phyloP scores from a whole-genome alignment of 2,329 filamentous ascomycete species.

The Phaeosphaeriaceae sp. region DNA sequence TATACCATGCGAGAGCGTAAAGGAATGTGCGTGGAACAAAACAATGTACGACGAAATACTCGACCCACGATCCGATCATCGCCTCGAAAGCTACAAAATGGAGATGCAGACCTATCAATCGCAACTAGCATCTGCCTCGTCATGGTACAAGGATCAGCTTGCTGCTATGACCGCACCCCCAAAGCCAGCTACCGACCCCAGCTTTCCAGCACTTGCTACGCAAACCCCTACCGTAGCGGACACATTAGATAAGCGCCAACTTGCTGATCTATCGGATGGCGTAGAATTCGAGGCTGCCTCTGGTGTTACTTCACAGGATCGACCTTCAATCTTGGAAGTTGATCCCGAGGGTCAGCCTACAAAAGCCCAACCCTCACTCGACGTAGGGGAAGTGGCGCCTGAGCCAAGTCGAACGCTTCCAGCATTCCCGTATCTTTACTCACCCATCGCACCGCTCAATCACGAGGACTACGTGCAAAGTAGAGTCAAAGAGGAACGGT shows the following conservation, averaged over 20 bases:
- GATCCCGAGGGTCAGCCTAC: constrained; percentile 32
- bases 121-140: constrained; percentile 40
- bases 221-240: constrained; percentile 26
- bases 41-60: constrained; percentile 52
- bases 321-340: constrained; percentile 23
- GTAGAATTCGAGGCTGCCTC: constrained; percentile 18
- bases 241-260: constrained; percentile 34
- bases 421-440: constrained; percentile 38
- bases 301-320: constrained; percentile 7
- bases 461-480: constrained; percentile 47
- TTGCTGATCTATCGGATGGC: constrained; percentile 34
- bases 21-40: constrained; percentile 54
- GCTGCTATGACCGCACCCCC: constrained; percentile 34
- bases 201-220: constrained; percentile 19
- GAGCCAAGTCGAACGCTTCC: constrained; percentile 29
- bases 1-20: constrained; percentile 53
- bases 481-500: constrained; percentile 50
- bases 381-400: constrained; percentile 15
- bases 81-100: constrained; percentile 31
- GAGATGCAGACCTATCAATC: constrained; percentile 46
- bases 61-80: constrained; percentile 41
- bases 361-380: constrained; percentile 22
- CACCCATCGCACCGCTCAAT: constrained; percentile 34
- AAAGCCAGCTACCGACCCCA: constrained; percentile 8
- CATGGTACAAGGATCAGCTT: constrained; percentile 37